Base-by-base conservation (phyloP, 73 alveolate species). In the Paramecium tetraurelia region DNA sequence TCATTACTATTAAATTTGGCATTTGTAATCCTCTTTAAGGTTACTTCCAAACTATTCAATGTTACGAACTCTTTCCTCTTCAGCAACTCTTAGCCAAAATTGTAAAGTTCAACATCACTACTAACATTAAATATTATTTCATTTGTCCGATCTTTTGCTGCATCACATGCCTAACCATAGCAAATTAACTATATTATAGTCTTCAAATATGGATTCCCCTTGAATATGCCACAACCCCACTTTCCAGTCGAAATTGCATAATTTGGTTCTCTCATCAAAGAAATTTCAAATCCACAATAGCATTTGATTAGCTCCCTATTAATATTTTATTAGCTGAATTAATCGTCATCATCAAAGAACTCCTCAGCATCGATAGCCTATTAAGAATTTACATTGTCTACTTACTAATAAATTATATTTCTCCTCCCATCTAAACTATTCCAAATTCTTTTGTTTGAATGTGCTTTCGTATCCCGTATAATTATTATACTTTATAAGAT, bases 201-300 rank as follows among this genome's bases (percentile, higher is more conserved):
- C 59, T 95, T 95, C 24, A 95, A 85, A 59, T 92, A 92, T n/a
- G 96, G 94, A 63, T 93, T 59, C 10, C 98, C 98, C 20, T 50
- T 86, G 63, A 93, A 95, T 29, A 94, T 95, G 10, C 98, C 98
- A 93, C 98, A 95, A 21, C 98, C 98, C 98, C 98, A 95, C 58
- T 92, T 93, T 29, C 98, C 98, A 9, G 98, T 95, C 11, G 95
- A 72, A 12, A 95, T 86, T 12, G 58, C 36, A 5, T 38, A 20
- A 0, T 63, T 27, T 63, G 41, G 46, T 1, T 63, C 20, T 69
- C 46, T 95, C 96, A 33, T 5, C n/a, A 71, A 92, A 94, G 29
- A 96, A 96, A 58, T 85, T 85, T 41, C 53, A 92, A 14, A 95
- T 93, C 84, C 84, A 14, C 27, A 31, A 63, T 63, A 63, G 31